phyloP scores from a whole-genome alignment of 2,329 filamentous ascomycete species.

The Ophiocordyceps camponoti-saundersi region DNA sequence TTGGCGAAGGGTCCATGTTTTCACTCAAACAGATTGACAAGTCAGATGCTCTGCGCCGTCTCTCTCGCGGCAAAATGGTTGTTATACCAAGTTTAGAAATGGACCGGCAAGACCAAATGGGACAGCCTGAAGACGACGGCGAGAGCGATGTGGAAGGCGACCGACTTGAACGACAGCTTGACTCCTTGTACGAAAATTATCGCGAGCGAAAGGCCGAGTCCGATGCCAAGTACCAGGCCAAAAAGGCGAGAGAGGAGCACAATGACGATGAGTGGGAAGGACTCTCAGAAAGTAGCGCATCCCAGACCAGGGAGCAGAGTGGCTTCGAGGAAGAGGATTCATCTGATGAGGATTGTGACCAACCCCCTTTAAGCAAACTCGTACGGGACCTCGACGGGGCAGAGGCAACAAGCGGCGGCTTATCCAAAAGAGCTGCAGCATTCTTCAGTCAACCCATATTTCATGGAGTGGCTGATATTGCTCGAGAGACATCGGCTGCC shows the following conservation, averaged over 20 bases:
- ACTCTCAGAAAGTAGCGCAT: slow-evolving; percentile 50
- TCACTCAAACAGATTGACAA: slow-evolving; percentile 68
- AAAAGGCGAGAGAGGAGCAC: slow-evolving; percentile 67
- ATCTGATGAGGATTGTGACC: slow-evolving; percentile 16
- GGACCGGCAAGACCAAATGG: slow-evolving; percentile 35
- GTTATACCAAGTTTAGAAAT: slow-evolving; percentile 38
- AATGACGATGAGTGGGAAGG: slow-evolving; percentile 88
- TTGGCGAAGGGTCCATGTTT: slow-evolving; percentile 74
- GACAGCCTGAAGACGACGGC: slow-evolving; percentile 19
- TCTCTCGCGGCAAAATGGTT: slow-evolving; percentile 59
- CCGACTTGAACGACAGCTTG: slow-evolving; percentile 66
- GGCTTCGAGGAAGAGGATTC: slow-evolving; percentile 40
- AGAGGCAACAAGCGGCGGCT: slow-evolving; percentile 24
- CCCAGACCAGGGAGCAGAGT: slow-evolving; percentile 29
- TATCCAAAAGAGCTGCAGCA: slow-evolving; percentile 71
- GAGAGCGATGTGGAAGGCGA: slow-evolving; percentile 65
- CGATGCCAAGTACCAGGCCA: slow-evolving; percentile 80
- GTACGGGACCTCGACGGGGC: slow-evolving; percentile 22
- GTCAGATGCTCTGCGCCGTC: slow-evolving; percentile 46
- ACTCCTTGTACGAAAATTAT: slow-evolving; percentile 75
- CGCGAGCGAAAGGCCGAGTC: slow-evolving; percentile 60
- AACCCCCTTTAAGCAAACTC: slow-evolving; percentile 5
- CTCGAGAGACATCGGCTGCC: slow-evolving; percentile 29
- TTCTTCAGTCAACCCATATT: slow-evolving; percentile 97
- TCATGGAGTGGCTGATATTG: slow-evolving; percentile 55